Percentiles rank a stretch among this genome's conserved stretches.
phyloP scores from a whole-genome alignment of 768 basidiomycete species.

The Rhizopogon vesiculosus region DNA sequence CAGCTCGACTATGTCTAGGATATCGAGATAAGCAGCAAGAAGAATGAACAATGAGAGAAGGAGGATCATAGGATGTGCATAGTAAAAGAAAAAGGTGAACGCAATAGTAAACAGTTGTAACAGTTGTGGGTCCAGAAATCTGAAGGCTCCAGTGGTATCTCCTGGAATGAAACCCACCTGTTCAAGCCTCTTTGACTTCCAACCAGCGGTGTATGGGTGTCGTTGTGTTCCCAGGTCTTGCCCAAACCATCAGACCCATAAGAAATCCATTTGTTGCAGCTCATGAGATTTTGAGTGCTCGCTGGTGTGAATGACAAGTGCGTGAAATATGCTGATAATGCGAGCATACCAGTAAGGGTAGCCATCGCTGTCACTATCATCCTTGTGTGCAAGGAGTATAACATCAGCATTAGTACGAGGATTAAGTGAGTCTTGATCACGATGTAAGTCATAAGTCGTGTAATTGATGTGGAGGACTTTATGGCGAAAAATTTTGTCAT shows the following conservation, averaged over 20 bases:
- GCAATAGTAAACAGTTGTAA: no score
- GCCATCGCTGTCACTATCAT: conserved; percentile 4
- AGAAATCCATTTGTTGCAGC: conserved; percentile 28
- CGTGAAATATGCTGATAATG: background rate
- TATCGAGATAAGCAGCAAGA: no score
- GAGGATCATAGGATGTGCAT: no score
- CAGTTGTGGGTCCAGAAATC: no score
- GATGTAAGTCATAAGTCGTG: conserved; percentile 24
- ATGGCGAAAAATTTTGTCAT: conserved; percentile 29
- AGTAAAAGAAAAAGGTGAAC: no score
- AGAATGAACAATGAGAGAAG: no score
- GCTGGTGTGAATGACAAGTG: background rate
- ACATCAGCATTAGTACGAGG: conserved; percentile 29
- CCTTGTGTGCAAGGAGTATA: conserved; percentile 25
- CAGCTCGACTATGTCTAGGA: no score
- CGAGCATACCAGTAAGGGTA: conserved; percentile 35
- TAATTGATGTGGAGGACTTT: conserved; percentile 26
- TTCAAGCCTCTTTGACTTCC: no score
- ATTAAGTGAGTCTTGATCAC: conserved; percentile 21
- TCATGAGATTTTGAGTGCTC: background rate
- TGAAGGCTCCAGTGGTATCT: no score
- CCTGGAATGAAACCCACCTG: no score
- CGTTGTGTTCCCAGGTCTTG: conserved; percentile 9
- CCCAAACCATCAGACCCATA: conserved; percentile 39
- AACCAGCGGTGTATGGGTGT: no score